phyloP scores from a whole-genome alignment of 257 asterid genomes.

The Jacaranda mimosifolia region DNA sequence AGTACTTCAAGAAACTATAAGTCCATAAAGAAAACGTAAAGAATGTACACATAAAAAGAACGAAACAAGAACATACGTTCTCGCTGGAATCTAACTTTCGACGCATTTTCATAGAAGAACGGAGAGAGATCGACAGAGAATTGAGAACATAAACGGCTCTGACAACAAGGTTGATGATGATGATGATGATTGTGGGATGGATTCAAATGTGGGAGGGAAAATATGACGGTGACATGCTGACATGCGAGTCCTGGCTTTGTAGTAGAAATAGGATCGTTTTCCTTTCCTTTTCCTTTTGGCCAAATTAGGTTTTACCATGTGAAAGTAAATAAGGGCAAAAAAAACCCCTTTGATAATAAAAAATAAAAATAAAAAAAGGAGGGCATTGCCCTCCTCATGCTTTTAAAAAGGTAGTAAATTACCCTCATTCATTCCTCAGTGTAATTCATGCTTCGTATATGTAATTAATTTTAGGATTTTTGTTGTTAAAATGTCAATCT shows the following conservation, averaged over 20 bases:
- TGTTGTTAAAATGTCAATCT: too few species aligned
- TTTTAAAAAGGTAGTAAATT: too few species aligned
- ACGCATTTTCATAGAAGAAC: slow-evolving; percentile 22
- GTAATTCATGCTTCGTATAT: too few species aligned
- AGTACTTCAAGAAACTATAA: slow-evolving; percentile 18
- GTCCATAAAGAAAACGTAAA: background rate
- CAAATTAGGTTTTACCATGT: too few species aligned
- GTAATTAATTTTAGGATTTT: too few species aligned
- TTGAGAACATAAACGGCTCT: background rate
- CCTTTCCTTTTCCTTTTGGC: background rate
- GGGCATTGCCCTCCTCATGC: too few species aligned
- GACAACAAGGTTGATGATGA: background rate
- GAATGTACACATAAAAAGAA: background rate
- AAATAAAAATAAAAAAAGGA: too few species aligned
- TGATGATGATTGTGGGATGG: background rate
- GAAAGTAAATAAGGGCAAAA: too few species aligned
- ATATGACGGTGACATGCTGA: background rate
- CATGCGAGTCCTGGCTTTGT: background rate
- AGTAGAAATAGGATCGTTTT: background rate
- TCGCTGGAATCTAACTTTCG: slow-evolving; percentile 26
- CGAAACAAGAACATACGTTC: slow-evolving; percentile 24
- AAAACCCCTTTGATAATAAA: too few species aligned
- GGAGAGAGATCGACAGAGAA: slow-evolving; percentile 4
- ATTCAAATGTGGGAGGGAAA: slow-evolving; percentile 5
- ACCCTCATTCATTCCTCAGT: too few species aligned